phyloP scores from a whole-genome alignment of 1,284 basidiomycete genomes.

The Ganoderma sp. region DNA sequence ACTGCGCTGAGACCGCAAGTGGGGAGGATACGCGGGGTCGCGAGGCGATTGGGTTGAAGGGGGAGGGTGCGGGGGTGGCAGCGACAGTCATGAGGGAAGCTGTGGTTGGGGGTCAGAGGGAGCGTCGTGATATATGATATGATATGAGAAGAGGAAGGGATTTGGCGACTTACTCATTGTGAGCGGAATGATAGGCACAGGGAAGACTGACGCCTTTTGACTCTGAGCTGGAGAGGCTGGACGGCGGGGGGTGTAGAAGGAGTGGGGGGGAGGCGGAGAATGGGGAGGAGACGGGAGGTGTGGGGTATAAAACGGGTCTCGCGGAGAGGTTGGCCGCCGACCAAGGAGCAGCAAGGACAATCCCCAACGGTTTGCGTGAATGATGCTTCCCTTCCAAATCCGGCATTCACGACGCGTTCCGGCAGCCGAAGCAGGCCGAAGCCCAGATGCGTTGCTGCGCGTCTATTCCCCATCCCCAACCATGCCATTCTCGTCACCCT shows the following conservation, averaged over 20 bases:
- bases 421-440: background rate
- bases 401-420: conserved; percentile 19
- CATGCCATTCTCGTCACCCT: background rate
- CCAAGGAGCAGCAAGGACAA: background rate
- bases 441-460: background rate
- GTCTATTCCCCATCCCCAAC: conserved; percentile 4
- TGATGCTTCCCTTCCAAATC: conserved; percentile 9
- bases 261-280: conserved; percentile 6
- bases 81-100: conserved; percentile 39
- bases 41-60: conserved; percentile 34
- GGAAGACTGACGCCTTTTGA: conserved; percentile 1
- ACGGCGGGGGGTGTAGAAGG: background rate
- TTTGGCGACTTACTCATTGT: conserved; percentile 34
- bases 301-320: conserved; percentile 28
- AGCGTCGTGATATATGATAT: background rate
- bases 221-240: background rate
- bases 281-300: background rate
- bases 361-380: conserved; percentile 22
- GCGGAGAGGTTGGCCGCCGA: background rate
- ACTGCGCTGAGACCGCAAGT: conserved; percentile 51
- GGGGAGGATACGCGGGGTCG: conserved; percentile 60
- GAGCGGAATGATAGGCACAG: conserved; percentile 2
- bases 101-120: conserved; percentile 5
- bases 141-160: background rate
- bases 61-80: conserved; percentile 35